A percentile compares a stretch with the other conserved stretches of the same genome.
Conservation (phyloP, 768 basidiomycete genomes). For the Leccinum uliginosum region DNA sequence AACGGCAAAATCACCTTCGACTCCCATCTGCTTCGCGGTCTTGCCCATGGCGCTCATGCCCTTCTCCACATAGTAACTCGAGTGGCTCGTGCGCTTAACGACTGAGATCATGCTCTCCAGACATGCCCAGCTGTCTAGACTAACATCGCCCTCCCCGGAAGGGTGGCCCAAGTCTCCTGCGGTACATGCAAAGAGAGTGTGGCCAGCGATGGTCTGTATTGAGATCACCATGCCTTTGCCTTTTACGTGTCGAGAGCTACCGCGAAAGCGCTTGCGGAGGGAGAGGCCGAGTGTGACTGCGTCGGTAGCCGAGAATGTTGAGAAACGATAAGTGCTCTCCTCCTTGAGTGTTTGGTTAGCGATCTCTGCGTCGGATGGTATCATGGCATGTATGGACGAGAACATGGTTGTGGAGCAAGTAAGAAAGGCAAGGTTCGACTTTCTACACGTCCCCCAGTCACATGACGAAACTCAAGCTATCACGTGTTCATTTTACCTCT, state of each 20-base stretch:
- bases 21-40: slow-evolving; percentile 66
- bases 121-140: slow-evolving; percentile 74
- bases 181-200: slow-evolving; percentile 77
- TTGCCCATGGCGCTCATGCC: slow-evolving; percentile 83
- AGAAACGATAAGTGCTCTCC: slow-evolving; percentile 66
- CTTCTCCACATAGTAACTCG: slow-evolving; percentile 83
- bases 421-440: slow-evolving; percentile 1
- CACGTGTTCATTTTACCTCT: slow-evolving; percentile 16
- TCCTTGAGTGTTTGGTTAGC: slow-evolving; percentile 68
- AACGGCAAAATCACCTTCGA: slow-evolving; percentile 59
- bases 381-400: slow-evolving; percentile 56
- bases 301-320: slow-evolving; percentile 70
- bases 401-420: slow-evolving; percentile 45
- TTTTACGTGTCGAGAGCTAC: slow-evolving; percentile 62
- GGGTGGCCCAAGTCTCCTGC: slow-evolving; percentile 73
- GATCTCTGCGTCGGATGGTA: slow-evolving; percentile 67
- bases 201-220: slow-evolving; percentile 74
- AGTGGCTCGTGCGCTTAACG: slow-evolving; percentile 76
- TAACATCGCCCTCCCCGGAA: slow-evolving; percentile 69
- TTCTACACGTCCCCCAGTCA: slow-evolving; percentile 9
- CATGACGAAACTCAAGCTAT: slow-evolving; percentile 25
- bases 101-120: slow-evolving; percentile 78
- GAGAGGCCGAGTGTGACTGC: slow-evolving; percentile 79
- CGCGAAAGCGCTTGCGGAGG: slow-evolving; percentile 78
- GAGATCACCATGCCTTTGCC: slow-evolving; percentile 81